Base-by-base conservation (phyloP, 2,329 filamentous ascomycete species). In the Alternaria sp. region DNA sequence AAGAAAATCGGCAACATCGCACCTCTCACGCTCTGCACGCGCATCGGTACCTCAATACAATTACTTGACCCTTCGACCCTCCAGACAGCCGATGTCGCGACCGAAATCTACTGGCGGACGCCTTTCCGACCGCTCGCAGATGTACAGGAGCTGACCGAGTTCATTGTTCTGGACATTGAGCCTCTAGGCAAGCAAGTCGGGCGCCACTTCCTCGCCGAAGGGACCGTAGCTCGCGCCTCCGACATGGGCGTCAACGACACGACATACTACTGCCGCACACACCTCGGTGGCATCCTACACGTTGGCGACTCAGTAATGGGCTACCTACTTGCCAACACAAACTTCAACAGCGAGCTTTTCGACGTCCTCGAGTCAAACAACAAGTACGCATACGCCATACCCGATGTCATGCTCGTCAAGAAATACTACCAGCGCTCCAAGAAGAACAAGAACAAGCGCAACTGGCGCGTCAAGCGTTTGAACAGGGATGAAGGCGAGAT, bases 401-500 rank as follows among this genome's bases (percentile, higher is more conserved):
- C 95, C 0, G 95, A 99, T 72, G 95, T 98, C 0, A 81, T 99
- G 6, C 85, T 99, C 3, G 92, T 99, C 77, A 98, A 96, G 92
- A 99, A 99, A 80, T 89, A 92, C 84, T 99, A 96, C 80, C 88
- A 90, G 57, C 88, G 91, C 69, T 90, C 90, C 80, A 96, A 94
- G 86, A 85, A 87, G 82, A 85, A 84, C 78, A 78, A 78, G 76
- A 72, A 71, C 54, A 88, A 96, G 68, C 67, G 72, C 57, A 91
- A 91, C 83, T 99, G 95, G 95, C 91, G 90, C 78, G 87, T 99
- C 78, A 96, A 91, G 86, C 92, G 95, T 72, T 94, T 99, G 91
- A 85, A 85, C 66, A 90, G 88, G 80, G 93, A 98, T 63, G 92
- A 97, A 76, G 90, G 90, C 67, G 94, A 97, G 66, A 84, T 96